Evolutionary conservation across 371 early-diverging fungal species (phyloP), one percentile per base, ranked within the genome.

Genomic region (Batkoa obscura): DNA sequence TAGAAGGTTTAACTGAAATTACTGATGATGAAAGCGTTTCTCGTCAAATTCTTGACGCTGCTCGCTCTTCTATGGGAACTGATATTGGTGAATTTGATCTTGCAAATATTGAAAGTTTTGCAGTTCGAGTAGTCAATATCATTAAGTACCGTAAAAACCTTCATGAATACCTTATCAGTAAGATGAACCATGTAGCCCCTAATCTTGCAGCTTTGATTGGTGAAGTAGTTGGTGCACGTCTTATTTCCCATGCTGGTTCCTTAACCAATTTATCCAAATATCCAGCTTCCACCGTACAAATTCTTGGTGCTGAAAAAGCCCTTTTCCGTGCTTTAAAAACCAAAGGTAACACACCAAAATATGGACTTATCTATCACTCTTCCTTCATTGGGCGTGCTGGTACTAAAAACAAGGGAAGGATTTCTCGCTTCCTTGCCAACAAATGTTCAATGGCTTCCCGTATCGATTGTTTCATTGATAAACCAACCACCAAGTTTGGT

Each of bases 261-360:
- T 71, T 94, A 61, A 83, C 84, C 73, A 86, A 80, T 62, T 72
- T 97, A 55, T 82, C 89, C 66, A 91, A 93, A 75, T 78, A 83
- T 66, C 92, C 94, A 54, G 90, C 92, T 37, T 87, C 89, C 54
- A 94, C 95, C 58, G 81, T 97, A 56, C 98, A 97, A 76, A 90
- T 97, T 52, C 78, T 94, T 30, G 98, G 98, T 68, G 94, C 98
- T 52, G 95, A 97, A 73, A 97, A 97, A 79, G 94, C 94, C 30
- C 79, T 94, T 46, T 93, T 93, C 74, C 74, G 94, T 60, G 94
- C 98, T 30, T 74, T 99, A 61, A 99, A 99, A 79, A 94, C 89
- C 41, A 83, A 83, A 64, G 92, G 92, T 43, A 92, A 92, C 74
- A 99, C 99, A 1, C 99, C 98, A 65, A 99, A 99, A 69, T 97